These are phyloP conservation scores for Globisporangium sylvaticum DNA, from an alignment of 352 stramenopile genomes.

Conservation along the genomic window DNA sequence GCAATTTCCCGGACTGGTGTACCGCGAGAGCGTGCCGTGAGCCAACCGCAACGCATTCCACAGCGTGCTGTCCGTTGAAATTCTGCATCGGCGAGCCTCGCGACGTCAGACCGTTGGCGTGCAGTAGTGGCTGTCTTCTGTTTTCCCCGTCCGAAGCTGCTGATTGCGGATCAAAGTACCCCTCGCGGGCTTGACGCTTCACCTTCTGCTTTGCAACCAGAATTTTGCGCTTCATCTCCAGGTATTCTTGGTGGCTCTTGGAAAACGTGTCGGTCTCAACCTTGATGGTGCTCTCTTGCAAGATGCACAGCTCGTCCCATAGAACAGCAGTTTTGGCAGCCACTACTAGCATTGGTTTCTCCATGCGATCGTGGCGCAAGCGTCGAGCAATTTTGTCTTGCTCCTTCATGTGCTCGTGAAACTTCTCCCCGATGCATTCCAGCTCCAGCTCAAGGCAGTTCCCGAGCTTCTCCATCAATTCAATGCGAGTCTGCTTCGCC, in stretches of 20 bases:
- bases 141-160: constrained; percentile 2
- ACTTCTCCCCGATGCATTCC: constrained; percentile 58
- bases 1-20: constrained; percentile 58
- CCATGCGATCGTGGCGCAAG: constrained; percentile 47
- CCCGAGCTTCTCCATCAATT: constrained; percentile 51
- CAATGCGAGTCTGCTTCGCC: constrained; percentile 50
- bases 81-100: constrained; percentile 35
- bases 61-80: constrained; percentile 49
- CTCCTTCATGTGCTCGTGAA: constrained; percentile 65
- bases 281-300: constrained; percentile 41
- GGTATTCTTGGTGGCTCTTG: constrained; percentile 42
- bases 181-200: constrained; percentile 57
- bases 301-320: constrained; percentile 43
- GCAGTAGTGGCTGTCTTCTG: constrained; percentile 16
- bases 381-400: constrained; percentile 51
- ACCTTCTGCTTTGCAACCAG: constrained; percentile 44
- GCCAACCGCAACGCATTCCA: constrained; percentile 55
- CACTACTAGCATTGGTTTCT: constrained; percentile 31
- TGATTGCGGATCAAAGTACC: constrained; percentile 14
- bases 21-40: constrained; percentile 67
- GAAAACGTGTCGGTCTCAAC: constrained; percentile 35
- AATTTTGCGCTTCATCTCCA: constrained; percentile 60
- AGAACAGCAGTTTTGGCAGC: constrained; percentile 32
- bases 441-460: constrained; percentile 59
- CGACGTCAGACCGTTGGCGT: constrained; percentile 53